phyloP scores from a whole-genome alignment of 1,139 yeast species.

The Suhomyces coccinellae region DNA sequence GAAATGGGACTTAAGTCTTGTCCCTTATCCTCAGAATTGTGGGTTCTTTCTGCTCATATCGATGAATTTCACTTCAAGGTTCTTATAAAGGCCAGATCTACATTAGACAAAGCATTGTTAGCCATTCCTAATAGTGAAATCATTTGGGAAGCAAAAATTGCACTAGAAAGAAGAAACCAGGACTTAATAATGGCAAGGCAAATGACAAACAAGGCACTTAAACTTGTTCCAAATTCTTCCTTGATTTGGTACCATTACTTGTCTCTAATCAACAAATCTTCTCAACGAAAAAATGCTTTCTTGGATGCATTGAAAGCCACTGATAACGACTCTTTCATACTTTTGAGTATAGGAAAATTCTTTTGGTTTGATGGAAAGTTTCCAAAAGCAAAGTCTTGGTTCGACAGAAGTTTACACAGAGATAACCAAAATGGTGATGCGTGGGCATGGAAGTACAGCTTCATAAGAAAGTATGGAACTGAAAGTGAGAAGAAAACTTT shows the following conservation, averaged over 20 bases:
- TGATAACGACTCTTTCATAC: slow-evolving; percentile 56
- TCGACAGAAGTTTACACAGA: slow-evolving; percentile 59
- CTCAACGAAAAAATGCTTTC: slow-evolving; percentile 63
- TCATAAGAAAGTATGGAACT: slow-evolving; percentile 25
- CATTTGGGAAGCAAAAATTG: slow-evolving; percentile 60
- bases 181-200: slow-evolving; percentile 56
- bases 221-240: slow-evolving; percentile 59
- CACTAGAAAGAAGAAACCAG: slow-evolving; percentile 54
- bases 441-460: slow-evolving; percentile 70
- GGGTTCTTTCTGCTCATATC: slow-evolving; percentile 55
- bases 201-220: slow-evolving; percentile 60
- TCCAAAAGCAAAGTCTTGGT: slow-evolving; percentile 71
- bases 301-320: slow-evolving; percentile 74
- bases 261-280: slow-evolving; percentile 48
- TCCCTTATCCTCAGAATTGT: slow-evolving; percentile 47
- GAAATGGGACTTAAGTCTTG: slow-evolving; percentile 51
- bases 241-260: slow-evolving; percentile 64
- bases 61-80: slow-evolving; percentile 46
- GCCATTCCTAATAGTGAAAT: slow-evolving; percentile 49
- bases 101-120: slow-evolving; percentile 66
- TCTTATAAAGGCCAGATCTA: slow-evolving; percentile 65
- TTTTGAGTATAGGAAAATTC: slow-evolving; percentile 64
- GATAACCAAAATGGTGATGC: slow-evolving; percentile 67
- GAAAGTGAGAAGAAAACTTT: slow-evolving; percentile 21
- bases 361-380: slow-evolving; percentile 70